Percentiles rank a stretch among this genome's conserved stretches.
These are phyloP conservation scores for Fusarium protoensiforme DNA, from an alignment of 2,329 filamentous ascomycete species.

Conservation along the genomic window DNA sequence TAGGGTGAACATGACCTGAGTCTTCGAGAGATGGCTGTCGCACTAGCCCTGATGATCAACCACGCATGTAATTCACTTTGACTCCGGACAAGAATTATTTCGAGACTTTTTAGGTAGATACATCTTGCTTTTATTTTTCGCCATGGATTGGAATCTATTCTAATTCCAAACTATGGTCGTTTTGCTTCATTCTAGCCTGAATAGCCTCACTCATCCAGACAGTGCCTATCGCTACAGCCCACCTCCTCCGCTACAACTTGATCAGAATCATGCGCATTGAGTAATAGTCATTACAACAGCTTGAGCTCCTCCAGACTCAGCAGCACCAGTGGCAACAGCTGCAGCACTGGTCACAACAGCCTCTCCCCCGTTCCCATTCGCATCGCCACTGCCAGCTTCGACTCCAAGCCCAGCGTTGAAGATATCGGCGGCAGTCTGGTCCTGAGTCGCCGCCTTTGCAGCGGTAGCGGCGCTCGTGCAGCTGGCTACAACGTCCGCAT, in stretches of 20 bases:
- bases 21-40: too few species aligned
- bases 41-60: too few species aligned
- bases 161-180: too few species aligned
- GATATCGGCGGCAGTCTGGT: background rate
- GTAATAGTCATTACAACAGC: background rate
- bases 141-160: too few species aligned
- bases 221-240: background rate
- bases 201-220: background rate
- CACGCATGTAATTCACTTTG: too few species aligned
- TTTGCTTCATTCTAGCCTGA: too few species aligned
- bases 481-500: background rate
- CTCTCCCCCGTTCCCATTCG: background rate
- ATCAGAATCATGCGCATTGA: background rate
- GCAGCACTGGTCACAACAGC: background rate
- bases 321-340: background rate
- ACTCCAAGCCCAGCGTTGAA: background rate
- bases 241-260: background rate
- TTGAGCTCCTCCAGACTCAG: background rate
- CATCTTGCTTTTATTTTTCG: too few species aligned
- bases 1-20: too few species aligned
- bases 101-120: too few species aligned
- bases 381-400: background rate
- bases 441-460: background rate
- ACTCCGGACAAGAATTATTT: too few species aligned
- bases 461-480: background rate